A percentile compares a stretch with the other conserved stretches of the same genome.
Conservation (phyloP, 2,329 filamentous ascomycete genomes). For the Ophiosphaerella korrae region DNA sequence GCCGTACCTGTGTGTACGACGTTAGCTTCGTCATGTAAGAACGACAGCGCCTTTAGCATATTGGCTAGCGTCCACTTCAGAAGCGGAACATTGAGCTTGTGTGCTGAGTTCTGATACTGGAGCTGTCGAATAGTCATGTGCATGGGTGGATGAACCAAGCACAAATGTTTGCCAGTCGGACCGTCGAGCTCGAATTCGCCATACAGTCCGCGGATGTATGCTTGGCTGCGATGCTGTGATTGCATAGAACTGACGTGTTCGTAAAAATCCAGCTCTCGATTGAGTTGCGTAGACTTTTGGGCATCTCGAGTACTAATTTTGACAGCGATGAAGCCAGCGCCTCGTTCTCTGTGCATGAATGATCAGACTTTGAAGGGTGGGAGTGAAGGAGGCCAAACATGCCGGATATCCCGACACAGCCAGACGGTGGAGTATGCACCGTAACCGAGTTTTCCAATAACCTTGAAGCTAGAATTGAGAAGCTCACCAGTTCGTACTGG, state of each 20-base stretch:
- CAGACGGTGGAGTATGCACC: conserved; percentile 34
- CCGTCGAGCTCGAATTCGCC: conserved; percentile 26
- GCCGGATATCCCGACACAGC: conserved; percentile 31
- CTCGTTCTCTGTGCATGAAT: conserved; percentile 20
- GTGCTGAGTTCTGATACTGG: conserved; percentile 25
- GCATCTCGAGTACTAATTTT: no score
- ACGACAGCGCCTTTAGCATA: conserved; percentile 50
- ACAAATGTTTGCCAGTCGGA: conserved; percentile 29
- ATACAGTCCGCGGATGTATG: conserved; percentile 25
- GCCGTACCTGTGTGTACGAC: conserved; percentile 53
- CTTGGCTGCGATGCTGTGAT: conserved; percentile 27
- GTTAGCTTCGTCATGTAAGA: conserved; percentile 52
- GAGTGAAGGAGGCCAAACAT: conserved; percentile 22
- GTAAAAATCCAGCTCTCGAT: conserved; percentile 33
- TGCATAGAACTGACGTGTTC: conserved; percentile 29
- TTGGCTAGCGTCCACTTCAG: conserved; percentile 37
- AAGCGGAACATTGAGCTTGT: conserved; percentile 20
- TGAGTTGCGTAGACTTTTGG: conserved; percentile 9
- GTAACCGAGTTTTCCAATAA: conserved; percentile 35
- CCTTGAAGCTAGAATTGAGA: conserved; percentile 27
- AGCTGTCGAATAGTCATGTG: conserved; percentile 36
- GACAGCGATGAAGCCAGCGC: conserved; percentile 16
- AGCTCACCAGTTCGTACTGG: conserved; percentile 29
- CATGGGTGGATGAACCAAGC: conserved; percentile 32
- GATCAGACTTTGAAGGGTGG: conserved; percentile 23